Evolutionary conservation across 176 grass and related monocot genomes (phyloP), one percentile per base, ranked within the genome.

Genomic region (Pontederia crassipes): DNA sequence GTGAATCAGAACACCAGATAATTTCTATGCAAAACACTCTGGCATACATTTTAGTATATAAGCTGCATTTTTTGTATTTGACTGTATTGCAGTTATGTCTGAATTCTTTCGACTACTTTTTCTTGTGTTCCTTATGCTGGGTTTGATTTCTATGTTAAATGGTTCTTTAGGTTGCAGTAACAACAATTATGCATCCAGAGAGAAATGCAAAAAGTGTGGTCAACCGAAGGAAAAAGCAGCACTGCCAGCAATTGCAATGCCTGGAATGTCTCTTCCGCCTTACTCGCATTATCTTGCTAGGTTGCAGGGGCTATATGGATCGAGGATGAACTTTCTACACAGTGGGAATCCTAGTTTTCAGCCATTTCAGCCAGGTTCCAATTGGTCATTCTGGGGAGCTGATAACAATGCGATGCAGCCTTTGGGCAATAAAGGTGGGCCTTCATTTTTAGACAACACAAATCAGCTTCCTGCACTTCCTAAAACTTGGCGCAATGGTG

Each of bases 181-280:
- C 79, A 98, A 98, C 78, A 98, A 98, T 82, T 98, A 98, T 88
- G 93, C 93, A 71, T 98, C 93, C 73, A 98, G 93, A 98, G 87
- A 90, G 73, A 78, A 87, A 66, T 98, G 93, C 78, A 98, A 98
- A 85, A 98, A 98, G 63, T 98, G 93, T 66, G 75, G 82, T 71
- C 81, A 90, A 48, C 59, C 87, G 20, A 98, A 90, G 88, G 93
- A 98, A 66, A 87, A 98, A 84, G 87, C 81, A 40, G 93, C 93
- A 61, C 77, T 97, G 76, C 77, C 87, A 64, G 80, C 86, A 54
- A 52, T 96, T 73, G 73, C 88, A 77, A 80, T 98, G 76, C 81
- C 81, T 59, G 87, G 87, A 65, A 71, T 83, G 49, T 52, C 81
- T 52, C 58, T 98, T 61, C 67, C 84, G 66, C 64, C 73, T 53